Evolutionary conservation across 345 rosid genomes (phyloP), one percentile per base, ranked within the genome.

Genomic region (Abelmoschus esculentus): DNA sequence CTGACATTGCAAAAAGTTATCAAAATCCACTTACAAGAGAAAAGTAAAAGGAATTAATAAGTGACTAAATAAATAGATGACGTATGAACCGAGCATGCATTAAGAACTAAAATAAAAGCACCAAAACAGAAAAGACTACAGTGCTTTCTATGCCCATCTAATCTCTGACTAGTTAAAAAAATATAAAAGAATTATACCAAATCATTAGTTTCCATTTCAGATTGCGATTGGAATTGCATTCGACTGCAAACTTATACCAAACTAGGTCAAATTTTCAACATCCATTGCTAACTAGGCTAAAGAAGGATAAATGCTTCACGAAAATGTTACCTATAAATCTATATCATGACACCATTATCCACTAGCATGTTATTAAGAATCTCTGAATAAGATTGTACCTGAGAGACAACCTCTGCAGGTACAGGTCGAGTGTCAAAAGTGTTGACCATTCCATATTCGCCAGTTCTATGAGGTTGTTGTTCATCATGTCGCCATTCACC

Each of bases 401-500:
- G 54, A 49, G 54, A 6, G 53, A 49, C 6, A 7, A 15, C 7
- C 54, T 49, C 18, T 15, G 17, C 17, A 49, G 54, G 54, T 49
- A 49, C 17, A 49, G 54, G 54, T 15, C 6, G 54, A 49, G 54
- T 15, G 54, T 49, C 54, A 70, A 92, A 66, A 54, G 85, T 86
- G 79, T 96, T 96, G 80, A 90, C 87, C 49, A 82, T 66, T 67
- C 96, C 99, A 75, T 77, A 89, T 65, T 75, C 78, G 42, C 88
- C 83, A 8, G 54, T 79, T 56, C 84, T 86, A 77, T 67, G 74
- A 31, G 86, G 85, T 74, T 84, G 90, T 49, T 76, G 86, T 74
- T 90, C 95, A 81, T 92, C 99, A 22, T 90, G 87, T 74, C 87
- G 85, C 99, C 98, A 90, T 73, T 90, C 88, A 76, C 88, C 96